Evolutionary conservation across 179 eudicot species (phyloP).

Genomic region (Heliamphora pulchella): DNA sequence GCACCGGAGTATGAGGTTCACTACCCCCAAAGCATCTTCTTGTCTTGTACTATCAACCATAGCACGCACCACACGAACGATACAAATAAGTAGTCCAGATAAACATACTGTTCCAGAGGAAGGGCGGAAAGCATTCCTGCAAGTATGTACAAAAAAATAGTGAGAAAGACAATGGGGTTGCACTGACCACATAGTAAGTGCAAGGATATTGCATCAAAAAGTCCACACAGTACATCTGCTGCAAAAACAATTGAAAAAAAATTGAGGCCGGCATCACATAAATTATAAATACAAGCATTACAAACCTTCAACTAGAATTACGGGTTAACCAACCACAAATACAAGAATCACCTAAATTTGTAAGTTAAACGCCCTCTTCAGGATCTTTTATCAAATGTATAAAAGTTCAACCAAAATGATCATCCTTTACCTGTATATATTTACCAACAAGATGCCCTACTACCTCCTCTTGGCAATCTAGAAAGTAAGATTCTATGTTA

Average conservation of each 20-base stretch:
- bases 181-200: background rate
- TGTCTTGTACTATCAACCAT: conserved; percentile 78
- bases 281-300: background rate
- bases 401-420: background rate
- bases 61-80: conserved; percentile 70
- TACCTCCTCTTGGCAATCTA: background rate
- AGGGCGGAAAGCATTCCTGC: conserved; percentile 96
- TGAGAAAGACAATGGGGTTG: background rate
- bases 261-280: background rate
- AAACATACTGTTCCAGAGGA: conserved; percentile 90
- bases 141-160: conserved; percentile 7
- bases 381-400: too few relatives aligned
- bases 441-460: background rate
- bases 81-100: conserved; percentile 64
- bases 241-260: background rate
- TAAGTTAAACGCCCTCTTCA: too few relatives aligned
- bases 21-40: conserved; percentile 63
- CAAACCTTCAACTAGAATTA: background rate
- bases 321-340: background rate
- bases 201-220: background rate
- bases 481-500: background rate
- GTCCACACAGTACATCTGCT: background rate
- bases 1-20: conserved; percentile 59
- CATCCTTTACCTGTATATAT: background rate
- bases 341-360: too few relatives aligned